phyloP scores from a whole-genome alignment of 1,139 yeast species.

The Debaryomyces psychrophilus region DNA sequence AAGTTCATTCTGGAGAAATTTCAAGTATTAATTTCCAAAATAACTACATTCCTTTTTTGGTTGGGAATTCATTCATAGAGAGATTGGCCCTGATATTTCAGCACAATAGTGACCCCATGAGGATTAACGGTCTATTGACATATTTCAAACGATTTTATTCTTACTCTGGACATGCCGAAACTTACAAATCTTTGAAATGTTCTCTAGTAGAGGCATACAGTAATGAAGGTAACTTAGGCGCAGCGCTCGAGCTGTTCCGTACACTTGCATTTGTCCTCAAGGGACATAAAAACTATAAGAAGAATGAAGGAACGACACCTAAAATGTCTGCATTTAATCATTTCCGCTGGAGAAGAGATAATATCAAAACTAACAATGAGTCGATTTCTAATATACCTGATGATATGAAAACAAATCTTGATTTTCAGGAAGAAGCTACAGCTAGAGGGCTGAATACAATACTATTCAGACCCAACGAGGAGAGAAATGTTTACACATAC shows the following conservation, averaged over 20 bases:
- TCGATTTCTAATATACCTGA: slow-evolving; percentile 16
- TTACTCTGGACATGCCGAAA: slow-evolving; percentile 30
- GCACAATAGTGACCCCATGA: slow-evolving; percentile 27
- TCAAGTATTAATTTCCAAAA: slow-evolving; percentile 15
- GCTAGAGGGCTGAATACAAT: slow-evolving; percentile 15
- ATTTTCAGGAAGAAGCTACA: slow-evolving; percentile 25
- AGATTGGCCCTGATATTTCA: slow-evolving; percentile 33
- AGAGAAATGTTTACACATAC: slow-evolving; percentile 31
- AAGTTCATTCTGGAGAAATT: slow-evolving; percentile 21
- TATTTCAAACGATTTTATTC: slow-evolving; percentile 48
- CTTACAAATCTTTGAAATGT: slow-evolving; percentile 32
- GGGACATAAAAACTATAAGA: slow-evolving; percentile 15
- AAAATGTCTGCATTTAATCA: slow-evolving; percentile 23
- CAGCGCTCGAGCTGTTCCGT: slow-evolving; percentile 31
- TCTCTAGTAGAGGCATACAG: slow-evolving; percentile 39
- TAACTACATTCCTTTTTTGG: slow-evolving; percentile 35
- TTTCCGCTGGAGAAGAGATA: slow-evolving; percentile 30
- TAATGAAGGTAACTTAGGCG: slow-evolving; percentile 22
- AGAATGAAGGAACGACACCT: slow-evolving; percentile 9
- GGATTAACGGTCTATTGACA: slow-evolving; percentile 34
- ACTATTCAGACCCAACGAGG: slow-evolving; percentile 32
- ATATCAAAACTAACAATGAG: slow-evolving; percentile 22
- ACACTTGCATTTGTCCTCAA: slow-evolving; percentile 23
- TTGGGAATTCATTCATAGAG: slow-evolving; percentile 30
- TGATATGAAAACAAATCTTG: slow-evolving; percentile 19